phyloP scores from a whole-genome alignment of 305 asterid genomes.

The Striga hermonthica region DNA sequence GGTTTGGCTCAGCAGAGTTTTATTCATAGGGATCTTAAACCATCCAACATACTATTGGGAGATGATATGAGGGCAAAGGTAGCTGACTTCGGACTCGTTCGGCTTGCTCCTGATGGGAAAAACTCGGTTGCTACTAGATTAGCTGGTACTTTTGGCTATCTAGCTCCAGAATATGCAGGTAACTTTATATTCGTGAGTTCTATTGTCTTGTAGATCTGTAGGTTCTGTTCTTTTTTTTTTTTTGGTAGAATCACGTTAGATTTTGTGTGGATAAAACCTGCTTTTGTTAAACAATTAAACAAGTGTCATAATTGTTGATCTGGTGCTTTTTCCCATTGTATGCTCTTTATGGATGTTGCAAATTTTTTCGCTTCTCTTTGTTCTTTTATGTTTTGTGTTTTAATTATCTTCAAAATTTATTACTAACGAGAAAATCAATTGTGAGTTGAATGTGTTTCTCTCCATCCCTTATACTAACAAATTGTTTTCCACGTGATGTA shows the following conservation, averaged over 20 bases:
- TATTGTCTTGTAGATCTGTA: not conserved
- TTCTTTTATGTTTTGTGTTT: no score
- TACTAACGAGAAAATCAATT: no score
- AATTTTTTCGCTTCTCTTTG: no score
- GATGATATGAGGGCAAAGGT: conserved; percentile 98
- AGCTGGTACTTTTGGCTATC: conserved; percentile 97
- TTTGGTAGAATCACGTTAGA: not conserved
- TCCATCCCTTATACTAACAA: no score
- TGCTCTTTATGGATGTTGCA: not conserved
- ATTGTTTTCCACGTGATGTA: no score
- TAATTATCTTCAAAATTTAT: no score
- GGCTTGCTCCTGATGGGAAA: conserved; percentile 91
- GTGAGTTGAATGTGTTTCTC: no score
- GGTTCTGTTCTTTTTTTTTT: not conserved
- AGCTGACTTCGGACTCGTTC: conserved; percentile 92
- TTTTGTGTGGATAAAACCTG: not conserved
- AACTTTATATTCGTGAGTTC: conserved; percentile 6
- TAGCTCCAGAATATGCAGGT: conserved; percentile 99
- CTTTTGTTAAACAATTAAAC: not conserved
- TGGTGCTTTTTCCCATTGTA: not conserved
- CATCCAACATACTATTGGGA: conserved; percentile 85
- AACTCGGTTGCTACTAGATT: conserved; percentile 75
- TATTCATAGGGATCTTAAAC: conserved; percentile 93
- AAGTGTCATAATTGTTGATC: not conserved
- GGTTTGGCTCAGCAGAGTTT: conserved; percentile 92